A percentile compares a stretch with the other conserved stretches of the same genome.
Conservation (phyloP, 306 rosid genomes). For the Corylus heterophylla region DNA sequence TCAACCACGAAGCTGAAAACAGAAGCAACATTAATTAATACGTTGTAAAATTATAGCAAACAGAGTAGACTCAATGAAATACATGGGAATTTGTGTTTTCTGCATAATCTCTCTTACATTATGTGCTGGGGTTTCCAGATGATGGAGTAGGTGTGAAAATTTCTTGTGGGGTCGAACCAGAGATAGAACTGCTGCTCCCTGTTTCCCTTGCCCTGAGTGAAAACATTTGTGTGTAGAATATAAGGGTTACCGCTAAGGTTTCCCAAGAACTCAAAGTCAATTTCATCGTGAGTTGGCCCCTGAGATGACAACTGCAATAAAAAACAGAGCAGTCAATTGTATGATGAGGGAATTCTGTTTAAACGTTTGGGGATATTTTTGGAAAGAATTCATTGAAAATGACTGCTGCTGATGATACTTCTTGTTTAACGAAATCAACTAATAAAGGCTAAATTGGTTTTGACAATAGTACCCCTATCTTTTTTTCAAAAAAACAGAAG, state of each 20-base stretch:
- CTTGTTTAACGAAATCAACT: neutral
- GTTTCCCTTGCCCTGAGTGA: conserved; percentile 75
- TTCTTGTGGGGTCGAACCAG: conserved; percentile 86
- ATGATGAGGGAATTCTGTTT: neutral
- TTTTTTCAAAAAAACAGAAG: no score
- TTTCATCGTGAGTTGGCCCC: conserved; percentile 82
- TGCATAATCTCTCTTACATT: conserved; percentile 42
- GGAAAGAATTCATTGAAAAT: neutral
- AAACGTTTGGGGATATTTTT: neutral
- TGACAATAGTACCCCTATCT: no score
- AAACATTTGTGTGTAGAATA: conserved; percentile 73
- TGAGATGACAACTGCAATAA: conserved; percentile 65
- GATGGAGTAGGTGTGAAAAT: conserved; percentile 87
- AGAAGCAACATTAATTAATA: neutral
- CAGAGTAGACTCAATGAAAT: neutral
- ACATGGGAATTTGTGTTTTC: neutral
- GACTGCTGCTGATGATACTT: neutral
- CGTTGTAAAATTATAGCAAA: neutral
- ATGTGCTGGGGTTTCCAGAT: conserved; percentile 85
- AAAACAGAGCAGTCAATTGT: neutral
- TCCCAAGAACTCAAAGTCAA: conserved; percentile 89
- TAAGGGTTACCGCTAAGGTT: conserved; percentile 86
- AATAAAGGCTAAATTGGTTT: neutral
- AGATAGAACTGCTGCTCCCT: conserved; percentile 84
- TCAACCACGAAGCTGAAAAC: conserved; percentile 70